Base-by-base conservation (phyloP, 495 filamentous ascomycete species). In the Hypoxylon rickii region DNA sequence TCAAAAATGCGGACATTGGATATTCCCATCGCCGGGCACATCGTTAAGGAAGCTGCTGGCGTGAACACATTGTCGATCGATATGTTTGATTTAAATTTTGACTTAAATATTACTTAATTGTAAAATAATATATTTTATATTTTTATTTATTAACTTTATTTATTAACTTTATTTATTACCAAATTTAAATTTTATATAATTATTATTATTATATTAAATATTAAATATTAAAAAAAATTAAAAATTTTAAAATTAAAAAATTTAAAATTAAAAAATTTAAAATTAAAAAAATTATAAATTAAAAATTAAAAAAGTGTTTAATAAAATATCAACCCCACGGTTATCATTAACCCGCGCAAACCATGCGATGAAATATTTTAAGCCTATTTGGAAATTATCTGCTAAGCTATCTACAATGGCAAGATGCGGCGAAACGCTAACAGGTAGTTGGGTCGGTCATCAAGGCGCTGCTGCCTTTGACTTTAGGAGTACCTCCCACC, bases 1-100 rank as follows among this genome's bases (percentile, higher is more conserved):
- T 89, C 86, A 19, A 82, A 56, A n/a, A 87, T 71, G n/a, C 83
- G 83, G 47, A 89, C 71, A 49, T 75, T 76, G 47, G 58, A 55
- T 52, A 62, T 44, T 7, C 58, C 47, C 58, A 62, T 62, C 48
- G 47, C 37, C 39, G 52, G 52, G 52, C 46, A 48, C 58, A 62
- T 62, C 42, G 42, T 56, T 29, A 48, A 46, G 34, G 44, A 47
- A 33, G 43, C 29, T 46, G 21, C 44, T 38, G 40, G 39, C 45
- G 33, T 44, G 21, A 39, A 49, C 22, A 48, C 39, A 20, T 34
- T 36, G 55, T 59, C 13, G 48, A 46, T 59, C 48, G 37, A 52
- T 42, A 29, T 29, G 10, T 29, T 5, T 29, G 10, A 5, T 5
- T 29, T 29, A 29, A 29, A 29, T 29, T 29, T 5, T 29, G 10